These are phyloP conservation scores for Metschnikowia koreensis DNA, from an alignment of 805 yeast species.

Conservation along the genomic window DNA sequence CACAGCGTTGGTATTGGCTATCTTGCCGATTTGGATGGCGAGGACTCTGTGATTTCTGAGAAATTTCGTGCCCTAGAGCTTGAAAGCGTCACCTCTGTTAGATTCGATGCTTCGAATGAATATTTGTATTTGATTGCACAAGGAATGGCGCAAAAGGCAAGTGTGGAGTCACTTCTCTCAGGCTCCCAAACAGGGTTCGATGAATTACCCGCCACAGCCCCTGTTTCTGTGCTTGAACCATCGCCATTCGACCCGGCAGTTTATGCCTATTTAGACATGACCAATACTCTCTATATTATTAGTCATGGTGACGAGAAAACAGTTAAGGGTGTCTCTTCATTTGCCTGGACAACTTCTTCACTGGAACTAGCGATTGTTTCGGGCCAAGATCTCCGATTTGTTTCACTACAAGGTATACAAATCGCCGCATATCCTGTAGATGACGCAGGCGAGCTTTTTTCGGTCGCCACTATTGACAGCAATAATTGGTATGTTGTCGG, in stretches of 20 bases:
- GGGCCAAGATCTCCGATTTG: not conserved
- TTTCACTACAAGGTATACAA: not conserved
- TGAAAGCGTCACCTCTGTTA: slow-evolving; percentile 19
- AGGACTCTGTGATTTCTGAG: slow-evolving; percentile 9
- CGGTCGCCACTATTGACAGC: slow-evolving; percentile 20
- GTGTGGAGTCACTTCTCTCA: slow-evolving; percentile 8
- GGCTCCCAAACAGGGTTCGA: not conserved
- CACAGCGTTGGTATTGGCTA: slow-evolving; percentile 33
- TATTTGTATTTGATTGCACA: slow-evolving; percentile 26
- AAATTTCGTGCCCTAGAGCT: slow-evolving; percentile 7
- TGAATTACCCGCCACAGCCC: not conserved
- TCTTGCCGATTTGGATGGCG: slow-evolving; percentile 30
- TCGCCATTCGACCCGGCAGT: slow-evolving; percentile 19
- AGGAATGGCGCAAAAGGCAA: slow-evolving; percentile 19
- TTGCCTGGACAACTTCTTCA: slow-evolving; percentile 11
- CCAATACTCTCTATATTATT: slow-evolving; percentile 14
- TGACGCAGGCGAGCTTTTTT: slow-evolving; percentile 20
- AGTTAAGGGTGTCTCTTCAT: not conserved
- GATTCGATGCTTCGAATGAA: slow-evolving; percentile 19
- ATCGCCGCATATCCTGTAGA: slow-evolving; percentile 5
- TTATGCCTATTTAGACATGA: slow-evolving; percentile 17
- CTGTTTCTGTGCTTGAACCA: slow-evolving; percentile 19
- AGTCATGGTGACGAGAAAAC: slow-evolving; percentile 4
- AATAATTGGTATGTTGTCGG: slow-evolving; percentile 18
- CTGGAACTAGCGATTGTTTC: slow-evolving; percentile 7